Evolutionary conservation across 176 grass and related monocot genomes (phyloP).

Genomic region (Tillandsia leiboldiana): DNA sequence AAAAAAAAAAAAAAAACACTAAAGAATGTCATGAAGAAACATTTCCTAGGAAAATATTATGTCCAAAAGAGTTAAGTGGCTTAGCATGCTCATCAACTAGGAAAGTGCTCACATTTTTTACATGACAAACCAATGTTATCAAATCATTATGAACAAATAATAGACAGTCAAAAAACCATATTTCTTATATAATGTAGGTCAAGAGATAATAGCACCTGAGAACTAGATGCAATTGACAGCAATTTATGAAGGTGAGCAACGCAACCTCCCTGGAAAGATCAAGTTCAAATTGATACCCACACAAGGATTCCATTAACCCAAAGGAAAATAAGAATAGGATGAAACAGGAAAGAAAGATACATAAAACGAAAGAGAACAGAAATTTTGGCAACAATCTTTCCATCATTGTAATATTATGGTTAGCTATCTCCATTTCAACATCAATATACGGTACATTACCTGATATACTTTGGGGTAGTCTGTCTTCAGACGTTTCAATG

Average conservation of each 20-base stretch:
- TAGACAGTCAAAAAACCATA: constrained; percentile 2
- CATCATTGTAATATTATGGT: constrained; percentile 5
- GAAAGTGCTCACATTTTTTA: not conserved
- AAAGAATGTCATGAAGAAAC: not conserved
- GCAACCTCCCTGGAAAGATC: constrained; percentile 69
- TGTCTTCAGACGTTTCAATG: constrained; percentile 28
- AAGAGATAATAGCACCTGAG: constrained; percentile 50
- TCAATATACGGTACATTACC: constrained; percentile 29
- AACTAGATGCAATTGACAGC: constrained; percentile 91
- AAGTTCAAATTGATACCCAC: constrained; percentile 17
- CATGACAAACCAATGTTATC: not conserved
- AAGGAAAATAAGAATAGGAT: constrained; percentile 6
- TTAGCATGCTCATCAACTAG: not conserved
- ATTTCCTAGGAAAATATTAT: not conserved
- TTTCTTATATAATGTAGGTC: constrained; percentile 6
- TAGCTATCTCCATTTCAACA: not conserved
- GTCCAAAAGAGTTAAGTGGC: not conserved
- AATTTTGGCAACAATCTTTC: not conserved
- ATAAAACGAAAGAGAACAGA: constrained; percentile 1
- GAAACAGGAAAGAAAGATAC: not conserved
- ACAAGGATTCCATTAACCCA: not conserved
- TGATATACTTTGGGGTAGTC: constrained; percentile 81
- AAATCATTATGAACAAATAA: not conserved
- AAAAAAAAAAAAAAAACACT: not conserved
- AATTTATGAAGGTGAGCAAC: constrained; percentile 89